Evolutionary conservation across 1,284 basidiomycete genomes (phyloP).

Genomic region (Vanrija sp.): DNA sequence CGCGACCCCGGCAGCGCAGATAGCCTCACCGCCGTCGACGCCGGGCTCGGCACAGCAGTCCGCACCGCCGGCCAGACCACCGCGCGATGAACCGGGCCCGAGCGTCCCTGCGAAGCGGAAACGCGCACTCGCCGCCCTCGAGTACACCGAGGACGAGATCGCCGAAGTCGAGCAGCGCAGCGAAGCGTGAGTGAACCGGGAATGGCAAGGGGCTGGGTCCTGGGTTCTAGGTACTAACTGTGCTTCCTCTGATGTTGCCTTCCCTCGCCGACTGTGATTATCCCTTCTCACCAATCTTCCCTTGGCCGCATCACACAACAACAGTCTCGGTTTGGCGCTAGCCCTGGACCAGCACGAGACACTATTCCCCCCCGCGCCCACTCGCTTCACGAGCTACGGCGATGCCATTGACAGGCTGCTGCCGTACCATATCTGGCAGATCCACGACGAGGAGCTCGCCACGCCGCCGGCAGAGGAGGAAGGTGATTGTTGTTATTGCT

Average conservation of each 20-base stretch:
- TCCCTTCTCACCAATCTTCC: not conserved
- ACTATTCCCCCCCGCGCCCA: slow-evolving; percentile 20
- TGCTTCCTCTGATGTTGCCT: not conserved
- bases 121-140: slow-evolving; percentile 7
- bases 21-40: too few species aligned
- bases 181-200: slow-evolving; percentile 6
- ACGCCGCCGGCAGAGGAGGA: slow-evolving; percentile 4
- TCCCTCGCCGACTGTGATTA: not conserved
- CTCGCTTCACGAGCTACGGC: slow-evolving; percentile 26
- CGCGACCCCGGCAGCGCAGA: not conserved
- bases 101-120: slow-evolving; percentile 8
- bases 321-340: slow-evolving; percentile 34
- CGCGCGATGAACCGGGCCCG: not conserved
- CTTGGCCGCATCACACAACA: not conserved
- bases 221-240: not conserved
- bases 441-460: slow-evolving; percentile 39
- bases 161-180: slow-evolving; percentile 10
- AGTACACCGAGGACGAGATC: slow-evolving; percentile 7
- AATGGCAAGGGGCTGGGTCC: not conserved
- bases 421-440: slow-evolving; percentile 45
- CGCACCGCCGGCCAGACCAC: not conserved
- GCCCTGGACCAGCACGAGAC: slow-evolving; percentile 35
- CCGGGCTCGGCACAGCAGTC: not conserved
- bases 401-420: slow-evolving; percentile 39
- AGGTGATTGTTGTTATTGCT: slow-evolving; percentile 6